Base-by-base conservation (phyloP, 2,329 filamentous ascomycete genomes). In the Fusarium pseudonygamai region DNA sequence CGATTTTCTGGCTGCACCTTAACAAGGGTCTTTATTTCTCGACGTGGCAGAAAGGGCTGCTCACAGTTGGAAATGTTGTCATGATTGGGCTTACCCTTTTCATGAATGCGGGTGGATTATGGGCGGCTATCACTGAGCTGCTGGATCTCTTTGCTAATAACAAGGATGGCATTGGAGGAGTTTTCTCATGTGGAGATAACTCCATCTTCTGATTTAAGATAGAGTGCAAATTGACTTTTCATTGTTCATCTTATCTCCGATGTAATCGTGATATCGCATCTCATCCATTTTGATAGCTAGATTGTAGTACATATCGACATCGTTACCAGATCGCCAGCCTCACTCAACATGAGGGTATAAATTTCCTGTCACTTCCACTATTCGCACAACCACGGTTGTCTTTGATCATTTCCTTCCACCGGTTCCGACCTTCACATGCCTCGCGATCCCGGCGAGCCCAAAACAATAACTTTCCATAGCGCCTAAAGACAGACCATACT, bases 1-100 rank as follows among this genome's bases (percentile, higher is more conserved):
- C 73, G 2, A 70, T 78, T 22, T 77, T 79, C 49, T 78, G 77
- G 78, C 62, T 79, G 4, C 65, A 77, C 28, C 64, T 74, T 14
- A 78, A 79, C 36, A 67, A 64, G 63, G 59, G 64, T 0, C 40
- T 60, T 20, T 64, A 71, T n/a, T 77, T 77, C 43, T 53, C 68
- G 0, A 71, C 63, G 0, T 78, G 75, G 76, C 71, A 67, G 34
- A 78, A 77, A 22, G 73, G 65, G 1, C 1, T 65, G 2, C 62
- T 77, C 6, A 74, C 76, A 0, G 45, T 70, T 1, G n/a, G 70
- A 12, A 80, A 78, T 12, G 60, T 66, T 0, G 60, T 73, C 6
- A 76, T 78, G 24, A 71, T 78, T 30, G 43, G 55, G 1, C 42
- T 72, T 0, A 76, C 77, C 0, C 26, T 78, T 1, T 78, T 78